phyloP scores from a whole-genome alignment of 805 yeast genomes.

The Komagataella phaffii region DNA sequence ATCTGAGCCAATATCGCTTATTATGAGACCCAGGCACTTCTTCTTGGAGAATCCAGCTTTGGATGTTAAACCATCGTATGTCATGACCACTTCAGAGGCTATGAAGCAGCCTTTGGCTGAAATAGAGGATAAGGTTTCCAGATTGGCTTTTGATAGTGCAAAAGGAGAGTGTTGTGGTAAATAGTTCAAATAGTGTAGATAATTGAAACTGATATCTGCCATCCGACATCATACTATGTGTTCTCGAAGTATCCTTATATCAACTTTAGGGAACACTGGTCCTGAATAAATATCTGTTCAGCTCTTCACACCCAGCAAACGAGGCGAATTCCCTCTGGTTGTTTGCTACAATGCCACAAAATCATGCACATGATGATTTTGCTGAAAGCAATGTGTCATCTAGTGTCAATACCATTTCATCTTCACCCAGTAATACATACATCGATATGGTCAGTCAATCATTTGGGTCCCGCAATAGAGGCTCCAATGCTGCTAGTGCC shows the following conservation, averaged over 20 bases:
- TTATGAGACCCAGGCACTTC: slow-evolving; percentile 70
- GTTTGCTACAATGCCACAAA: neutral
- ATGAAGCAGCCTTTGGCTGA: slow-evolving; percentile 21
- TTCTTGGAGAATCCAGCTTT: slow-evolving; percentile 67
- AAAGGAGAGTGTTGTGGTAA: neutral
- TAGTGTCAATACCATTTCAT: neutral
- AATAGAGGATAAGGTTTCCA: slow-evolving; percentile 34
- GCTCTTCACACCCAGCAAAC: neutral
- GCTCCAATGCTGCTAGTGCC: neutral
- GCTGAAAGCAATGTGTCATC: neutral
- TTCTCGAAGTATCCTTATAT: neutral
- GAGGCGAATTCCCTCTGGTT: neutral
- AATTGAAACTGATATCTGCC: neutral
- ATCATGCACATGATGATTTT: neutral
- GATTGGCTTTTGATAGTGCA: slow-evolving; percentile 29
- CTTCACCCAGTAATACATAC: neutral
- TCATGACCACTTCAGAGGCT: slow-evolving; percentile 32
- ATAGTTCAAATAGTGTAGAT: neutral
- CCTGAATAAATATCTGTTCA: neutral
- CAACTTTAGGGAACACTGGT: neutral
- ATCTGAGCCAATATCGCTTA: slow-evolving; percentile 63
- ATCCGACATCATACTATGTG: neutral
- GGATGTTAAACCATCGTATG: slow-evolving; percentile 57
- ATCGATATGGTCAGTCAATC: neutral
- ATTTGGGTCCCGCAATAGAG: neutral